Conservation (phyloP, 495 filamentous ascomycete genomes). For the Acidiella bohemica region DNA sequence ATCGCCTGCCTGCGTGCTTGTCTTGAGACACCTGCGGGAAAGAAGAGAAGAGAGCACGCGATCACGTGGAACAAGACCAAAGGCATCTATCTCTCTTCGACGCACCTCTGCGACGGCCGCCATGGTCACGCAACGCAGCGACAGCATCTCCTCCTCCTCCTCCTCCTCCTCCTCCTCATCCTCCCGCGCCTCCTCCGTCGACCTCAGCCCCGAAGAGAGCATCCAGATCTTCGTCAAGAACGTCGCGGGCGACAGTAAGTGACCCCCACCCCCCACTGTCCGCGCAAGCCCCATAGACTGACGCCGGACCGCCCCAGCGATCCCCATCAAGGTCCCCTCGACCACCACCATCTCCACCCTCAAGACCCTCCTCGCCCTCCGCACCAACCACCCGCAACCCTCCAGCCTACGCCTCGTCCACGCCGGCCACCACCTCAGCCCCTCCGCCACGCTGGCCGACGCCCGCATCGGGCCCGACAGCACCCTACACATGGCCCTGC, state of each 20-base stretch:
- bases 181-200: constrained; percentile 19
- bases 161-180: constrained; percentile 24
- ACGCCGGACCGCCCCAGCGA: constrained; percentile 28
- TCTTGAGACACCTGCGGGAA: too few relatives aligned
- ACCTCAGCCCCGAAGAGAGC: constrained; percentile 27
- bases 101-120: too few relatives aligned
- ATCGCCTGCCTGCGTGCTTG: too few relatives aligned
- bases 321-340: constrained; percentile 32
- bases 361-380: constrained; percentile 34
- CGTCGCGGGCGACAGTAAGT: constrained; percentile 35
- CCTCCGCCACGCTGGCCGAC: constrained; percentile 20
- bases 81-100: too few relatives aligned
- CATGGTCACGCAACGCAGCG: too few relatives aligned
- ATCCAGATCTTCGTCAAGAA: constrained; percentile 42
- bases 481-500: constrained; percentile 32
- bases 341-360: constrained; percentile 33
- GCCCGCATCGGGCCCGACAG: constrained; percentile 31
- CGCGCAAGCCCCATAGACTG: not conserved
- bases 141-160: constrained; percentile 27
- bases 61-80: too few relatives aligned
- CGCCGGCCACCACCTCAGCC: constrained; percentile 36
- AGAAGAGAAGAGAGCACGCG: too few relatives aligned
- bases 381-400: constrained; percentile 31
- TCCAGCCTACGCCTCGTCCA: constrained; percentile 31
- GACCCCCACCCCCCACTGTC: constrained; percentile 30